A percentile compares a stretch with the other conserved stretches of the same genome.
These are phyloP conservation scores for Hemileia vastatrix DNA, from an alignment of 1,284 basidiomycete genomes.

Conservation along the genomic window DNA sequence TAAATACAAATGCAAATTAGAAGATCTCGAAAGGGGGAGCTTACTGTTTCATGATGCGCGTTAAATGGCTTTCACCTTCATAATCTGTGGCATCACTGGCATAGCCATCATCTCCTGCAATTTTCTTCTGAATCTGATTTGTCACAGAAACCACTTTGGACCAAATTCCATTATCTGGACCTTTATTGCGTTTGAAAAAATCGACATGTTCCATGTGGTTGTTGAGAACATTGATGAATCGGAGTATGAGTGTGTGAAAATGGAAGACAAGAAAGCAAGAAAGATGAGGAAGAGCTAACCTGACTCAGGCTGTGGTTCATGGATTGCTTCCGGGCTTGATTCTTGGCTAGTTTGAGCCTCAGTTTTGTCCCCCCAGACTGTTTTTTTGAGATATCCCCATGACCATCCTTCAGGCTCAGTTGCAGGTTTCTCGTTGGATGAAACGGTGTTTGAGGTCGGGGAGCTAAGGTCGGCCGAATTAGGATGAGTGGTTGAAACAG, in stretches of 20 bases:
- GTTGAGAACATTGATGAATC: too few species aligned
- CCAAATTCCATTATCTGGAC: too few species aligned
- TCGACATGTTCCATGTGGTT: too few species aligned
- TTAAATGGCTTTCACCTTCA: constrained; percentile 23
- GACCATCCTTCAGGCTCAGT: constrained; percentile 6
- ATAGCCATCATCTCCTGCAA: constrained; percentile 17
- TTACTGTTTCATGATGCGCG: constrained; percentile 22
- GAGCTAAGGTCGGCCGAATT: too few species aligned
- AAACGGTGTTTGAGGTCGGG: too few species aligned
- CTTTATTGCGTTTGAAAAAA: constrained; percentile 13
- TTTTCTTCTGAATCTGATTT: constrained; percentile 14
- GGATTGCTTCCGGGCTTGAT: not conserved
- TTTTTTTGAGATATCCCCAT: constrained; percentile 18
- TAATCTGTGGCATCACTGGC: constrained; percentile 21
- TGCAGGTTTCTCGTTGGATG: not conserved
- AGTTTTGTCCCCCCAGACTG: constrained; percentile 15
- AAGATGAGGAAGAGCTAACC: not conserved
- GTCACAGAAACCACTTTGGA: constrained; percentile 11
- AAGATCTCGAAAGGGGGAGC: not conserved
- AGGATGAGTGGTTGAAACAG: too few species aligned
- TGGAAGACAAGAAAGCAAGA: not conserved
- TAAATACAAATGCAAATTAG: not conserved
- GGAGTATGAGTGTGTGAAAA: not conserved
- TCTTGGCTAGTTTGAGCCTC: constrained; percentile 2
- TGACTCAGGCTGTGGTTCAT: constrained; percentile 3